Evolutionary conservation across 176 grass and related monocot species (phyloP).

Genomic region (Aegilops umbellulata): DNA sequence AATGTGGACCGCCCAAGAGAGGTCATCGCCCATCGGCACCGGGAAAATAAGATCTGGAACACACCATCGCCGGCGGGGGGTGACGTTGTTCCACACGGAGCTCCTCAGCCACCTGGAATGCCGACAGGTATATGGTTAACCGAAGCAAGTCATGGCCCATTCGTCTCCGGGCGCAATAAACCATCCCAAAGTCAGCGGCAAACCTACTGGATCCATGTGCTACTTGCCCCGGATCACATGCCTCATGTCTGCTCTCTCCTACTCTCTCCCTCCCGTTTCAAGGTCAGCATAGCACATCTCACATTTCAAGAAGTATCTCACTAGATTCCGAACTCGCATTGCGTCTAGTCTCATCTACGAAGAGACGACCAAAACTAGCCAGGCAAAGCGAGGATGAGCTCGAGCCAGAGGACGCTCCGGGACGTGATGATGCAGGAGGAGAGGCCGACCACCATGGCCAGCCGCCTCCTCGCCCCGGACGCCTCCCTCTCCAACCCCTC

Average conservation of each 20-base stretch:
- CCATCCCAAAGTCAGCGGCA: not conserved
- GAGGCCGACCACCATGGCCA: not conserved
- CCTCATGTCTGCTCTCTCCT: not conserved
- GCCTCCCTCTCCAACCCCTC: constrained; percentile 47
- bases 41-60: too few relatives aligned
- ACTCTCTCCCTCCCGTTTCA: not conserved
- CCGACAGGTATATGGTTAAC: not conserved
- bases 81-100: too few relatives aligned
- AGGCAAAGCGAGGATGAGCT: constrained; percentile 34
- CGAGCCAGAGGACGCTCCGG: constrained; percentile 43
- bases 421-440: constrained; percentile 39
- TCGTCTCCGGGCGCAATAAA: not conserved
- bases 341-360: not conserved
- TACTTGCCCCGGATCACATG: not conserved
- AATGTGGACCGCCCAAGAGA: too few relatives aligned
- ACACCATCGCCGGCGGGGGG: too few relatives aligned
- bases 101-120: too few relatives aligned
- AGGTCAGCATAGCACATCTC: not conserved
- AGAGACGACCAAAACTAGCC: not conserved
- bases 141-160: not conserved
- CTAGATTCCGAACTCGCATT: not conserved
- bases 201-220: constrained; percentile 10
- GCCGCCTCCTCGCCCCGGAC: constrained; percentile 38
- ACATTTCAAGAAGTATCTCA: not conserved
- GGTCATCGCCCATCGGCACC: too few relatives aligned